These are phyloP conservation scores for Lipomyces mesembrius DNA, from an alignment of 805 yeast genomes.

Conservation along the genomic window DNA sequence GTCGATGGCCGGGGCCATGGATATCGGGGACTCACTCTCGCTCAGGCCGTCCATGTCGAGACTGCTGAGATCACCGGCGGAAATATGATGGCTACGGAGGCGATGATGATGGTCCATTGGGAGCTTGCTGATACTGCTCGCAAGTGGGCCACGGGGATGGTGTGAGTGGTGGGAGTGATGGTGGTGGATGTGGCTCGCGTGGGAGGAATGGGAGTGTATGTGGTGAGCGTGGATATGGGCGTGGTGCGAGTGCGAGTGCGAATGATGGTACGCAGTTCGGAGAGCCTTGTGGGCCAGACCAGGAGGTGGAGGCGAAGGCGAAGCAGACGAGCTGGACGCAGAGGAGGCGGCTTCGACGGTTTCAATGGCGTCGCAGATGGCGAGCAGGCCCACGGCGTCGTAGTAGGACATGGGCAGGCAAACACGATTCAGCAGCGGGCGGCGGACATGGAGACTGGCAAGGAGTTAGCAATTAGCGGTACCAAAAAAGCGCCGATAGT, in stretches of 20 bases:
- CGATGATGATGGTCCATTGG: conserved; percentile 13
- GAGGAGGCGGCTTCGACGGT: conserved; percentile 46
- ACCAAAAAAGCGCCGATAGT: neutral
- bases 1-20: conserved; percentile 25
- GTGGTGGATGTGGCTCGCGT: conserved; percentile 6
- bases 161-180: conserved; percentile 7
- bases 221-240: conserved; percentile 3
- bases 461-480: conserved; percentile 3
- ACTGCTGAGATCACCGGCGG: conserved; percentile 9
- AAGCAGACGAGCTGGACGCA: conserved; percentile 34
- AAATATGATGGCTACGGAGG: conserved; percentile 16
- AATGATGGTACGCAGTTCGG: conserved; percentile 12
- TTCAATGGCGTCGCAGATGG: conserved; percentile 50
- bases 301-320: conserved; percentile 18
- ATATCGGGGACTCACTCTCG: neutral
- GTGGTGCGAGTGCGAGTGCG: conserved; percentile 17
- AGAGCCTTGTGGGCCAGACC: conserved; percentile 14
- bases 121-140: conserved; percentile 20
- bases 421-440: conserved; percentile 10
- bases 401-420: conserved; percentile 43
- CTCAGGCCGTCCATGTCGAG: conserved; percentile 1
- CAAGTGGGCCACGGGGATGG: conserved; percentile 11
- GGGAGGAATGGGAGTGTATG: conserved; percentile 4
- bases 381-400: conserved; percentile 49
- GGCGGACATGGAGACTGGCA: conserved; percentile 20